These are phyloP conservation scores for Penicillium steckii DNA, from an alignment of 495 filamentous ascomycete species.

Conservation along the genomic window DNA sequence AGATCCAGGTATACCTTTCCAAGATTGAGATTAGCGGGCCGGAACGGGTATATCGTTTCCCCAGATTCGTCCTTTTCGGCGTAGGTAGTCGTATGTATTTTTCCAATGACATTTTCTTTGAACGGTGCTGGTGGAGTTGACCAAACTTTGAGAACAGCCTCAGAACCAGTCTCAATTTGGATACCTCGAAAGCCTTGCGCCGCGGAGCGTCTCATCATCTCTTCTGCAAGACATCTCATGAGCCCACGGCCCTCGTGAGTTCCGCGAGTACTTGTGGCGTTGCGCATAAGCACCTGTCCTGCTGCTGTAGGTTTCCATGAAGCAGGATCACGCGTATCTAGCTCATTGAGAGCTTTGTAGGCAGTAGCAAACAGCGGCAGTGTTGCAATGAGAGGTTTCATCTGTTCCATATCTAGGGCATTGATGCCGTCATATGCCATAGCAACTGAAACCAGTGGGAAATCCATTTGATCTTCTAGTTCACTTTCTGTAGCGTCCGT, in stretches of 20 bases:
- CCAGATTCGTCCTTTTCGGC: not conserved
- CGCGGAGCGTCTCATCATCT: conserved; percentile 34
- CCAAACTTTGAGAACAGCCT: conserved; percentile 33
- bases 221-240: conserved; percentile 34
- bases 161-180: conserved; percentile 34
- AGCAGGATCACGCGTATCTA: conserved; percentile 9
- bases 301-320: conserved; percentile 22
- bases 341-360: not conserved
- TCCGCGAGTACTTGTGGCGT: conserved; percentile 32
- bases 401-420: conserved; percentile 23
- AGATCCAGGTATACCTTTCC: not conserved
- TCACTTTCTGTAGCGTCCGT: conserved; percentile 18
- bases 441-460: conserved; percentile 41
- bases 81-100: not conserved
- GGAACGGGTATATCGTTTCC: not conserved
- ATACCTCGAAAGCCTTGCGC: conserved; percentile 31
- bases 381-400: conserved; percentile 22
- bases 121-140: conserved; percentile 35
- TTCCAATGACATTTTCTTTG: not conserved
- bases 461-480: conserved; percentile 38
- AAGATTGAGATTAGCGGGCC: not conserved
- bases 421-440: conserved; percentile 35
- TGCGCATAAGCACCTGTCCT: conserved; percentile 36
- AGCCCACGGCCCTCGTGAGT: conserved; percentile 32
- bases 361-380: conserved; percentile 29